Conservation (phyloP, 805 yeast genomes). For the Kuraishia piskuri region DNA sequence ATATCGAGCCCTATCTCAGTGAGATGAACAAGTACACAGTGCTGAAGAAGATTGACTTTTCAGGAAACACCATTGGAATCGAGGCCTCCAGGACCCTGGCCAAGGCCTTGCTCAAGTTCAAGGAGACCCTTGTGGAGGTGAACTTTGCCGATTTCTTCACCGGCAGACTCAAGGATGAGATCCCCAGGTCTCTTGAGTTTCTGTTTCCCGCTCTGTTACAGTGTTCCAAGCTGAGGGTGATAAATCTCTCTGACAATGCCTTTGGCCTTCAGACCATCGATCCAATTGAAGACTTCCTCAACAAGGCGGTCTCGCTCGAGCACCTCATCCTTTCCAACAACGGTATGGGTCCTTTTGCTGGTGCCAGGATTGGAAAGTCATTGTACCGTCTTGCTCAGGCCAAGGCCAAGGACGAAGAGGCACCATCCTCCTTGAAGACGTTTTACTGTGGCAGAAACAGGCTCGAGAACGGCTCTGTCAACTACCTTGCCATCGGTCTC, state of each 20-base stretch:
- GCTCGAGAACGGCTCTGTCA: conserved; percentile 89
- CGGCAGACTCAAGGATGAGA: conserved; percentile 90
- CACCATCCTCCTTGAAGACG: conserved; percentile 55
- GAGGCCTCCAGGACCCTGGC: conserved; percentile 76
- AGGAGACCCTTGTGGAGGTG: conserved; percentile 46
- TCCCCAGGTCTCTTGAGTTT: conserved; percentile 70
- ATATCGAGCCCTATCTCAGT: conserved; percentile 61
- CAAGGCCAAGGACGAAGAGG: conserved; percentile 38
- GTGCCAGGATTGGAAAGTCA: conserved; percentile 87
- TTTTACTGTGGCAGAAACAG: conserved; percentile 97
- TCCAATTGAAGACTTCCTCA: conserved; percentile 71
- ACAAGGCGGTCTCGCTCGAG: conserved; percentile 69
- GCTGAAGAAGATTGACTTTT: conserved; percentile 59
- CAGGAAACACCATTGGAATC: conserved; percentile 93
- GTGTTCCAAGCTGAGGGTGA: conserved; percentile 58
- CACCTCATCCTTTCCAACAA: conserved; percentile 88
- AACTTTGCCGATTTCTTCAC: conserved; percentile 91
- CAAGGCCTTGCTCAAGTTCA: conserved; percentile 33
- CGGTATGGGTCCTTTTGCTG: conserved; percentile 98
- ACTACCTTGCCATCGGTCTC: conserved; percentile 76
- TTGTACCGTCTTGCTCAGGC: conserved; percentile 61
- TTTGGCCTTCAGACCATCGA: conserved; percentile 93
- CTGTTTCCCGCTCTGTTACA: conserved; percentile 67
- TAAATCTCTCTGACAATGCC: conserved; percentile 91
- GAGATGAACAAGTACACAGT: conserved; percentile 34